Conservation (phyloP, 768 basidiomycete species). For the Lepiota venenata region DNA sequence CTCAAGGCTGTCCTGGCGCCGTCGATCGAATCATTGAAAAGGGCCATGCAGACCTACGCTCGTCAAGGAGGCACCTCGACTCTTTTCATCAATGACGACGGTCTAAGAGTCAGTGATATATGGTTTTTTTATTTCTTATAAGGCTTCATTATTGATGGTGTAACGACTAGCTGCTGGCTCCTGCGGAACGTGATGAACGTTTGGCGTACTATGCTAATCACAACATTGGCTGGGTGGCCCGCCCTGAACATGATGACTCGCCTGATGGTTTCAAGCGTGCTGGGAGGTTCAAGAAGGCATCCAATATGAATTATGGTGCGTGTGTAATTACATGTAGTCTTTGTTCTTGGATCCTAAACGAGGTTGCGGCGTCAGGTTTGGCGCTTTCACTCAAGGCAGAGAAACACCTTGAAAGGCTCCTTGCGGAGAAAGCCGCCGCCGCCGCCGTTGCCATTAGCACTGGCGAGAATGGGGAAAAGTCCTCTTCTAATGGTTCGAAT, state of each 20-base stretch:
- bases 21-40: constrained; percentile 70
- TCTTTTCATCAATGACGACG: constrained; percentile 82
- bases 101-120: constrained; percentile 37
- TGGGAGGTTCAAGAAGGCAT: constrained; percentile 92
- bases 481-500: constrained; percentile 12
- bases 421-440: constrained; percentile 21
- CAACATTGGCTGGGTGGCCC: constrained; percentile 76
- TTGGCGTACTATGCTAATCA: constrained; percentile 69
- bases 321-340: background rate
- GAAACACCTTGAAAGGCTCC: constrained; percentile 44
- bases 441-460: constrained; percentile 12
- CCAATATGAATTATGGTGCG: constrained; percentile 83
- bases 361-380: constrained; percentile 28
- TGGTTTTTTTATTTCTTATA: background rate
- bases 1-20: constrained; percentile 68
- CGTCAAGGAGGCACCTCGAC: constrained; percentile 77
- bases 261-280: constrained; percentile 62
- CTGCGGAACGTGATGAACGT: constrained; percentile 58
- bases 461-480: constrained; percentile 3
- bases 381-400: constrained; percentile 61
- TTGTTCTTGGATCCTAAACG: background rate
- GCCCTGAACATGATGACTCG: constrained; percentile 58
- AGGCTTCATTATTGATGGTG: background rate
- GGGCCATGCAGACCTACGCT: constrained; percentile 85
- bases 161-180: constrained; percentile 44